A percentile compares a stretch with the other conserved stretches of the same genome.
Conservation (phyloP, 306 rosid genomes). For the Fragaria nilgerrensis region DNA sequence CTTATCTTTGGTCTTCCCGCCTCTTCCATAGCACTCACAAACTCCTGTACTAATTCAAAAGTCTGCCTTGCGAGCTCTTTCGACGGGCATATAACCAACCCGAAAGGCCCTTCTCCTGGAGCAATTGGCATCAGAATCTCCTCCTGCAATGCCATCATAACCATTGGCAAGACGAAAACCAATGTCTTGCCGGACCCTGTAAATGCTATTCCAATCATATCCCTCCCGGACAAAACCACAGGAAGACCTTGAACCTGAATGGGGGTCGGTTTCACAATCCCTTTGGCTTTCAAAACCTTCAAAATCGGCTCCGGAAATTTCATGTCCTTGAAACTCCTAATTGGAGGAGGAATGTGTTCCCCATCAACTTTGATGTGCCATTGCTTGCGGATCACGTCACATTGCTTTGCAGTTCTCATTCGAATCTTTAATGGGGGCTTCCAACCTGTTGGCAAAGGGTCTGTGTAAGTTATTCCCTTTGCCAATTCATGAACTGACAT, state of each 20-base stretch:
- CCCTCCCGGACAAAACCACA: conserved; percentile 78
- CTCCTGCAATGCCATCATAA: conserved; percentile 90
- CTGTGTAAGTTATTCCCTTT: conserved; percentile 77
- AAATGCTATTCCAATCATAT: conserved; percentile 95
- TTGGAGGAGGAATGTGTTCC: conserved; percentile 65
- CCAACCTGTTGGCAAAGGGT: conserved; percentile 91
- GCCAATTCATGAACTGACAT: conserved; percentile 92
- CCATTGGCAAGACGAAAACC: conserved; percentile 88
- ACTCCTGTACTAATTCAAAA: conserved; percentile 76
- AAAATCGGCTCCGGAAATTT: conserved; percentile 80
- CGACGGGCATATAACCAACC: conserved; percentile 77
- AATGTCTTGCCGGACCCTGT: conserved; percentile 91
- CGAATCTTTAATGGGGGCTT: conserved; percentile 80
- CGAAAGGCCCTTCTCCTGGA: conserved; percentile 93
- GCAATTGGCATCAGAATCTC: conserved; percentile 89
- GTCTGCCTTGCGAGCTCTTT: conserved; percentile 96
- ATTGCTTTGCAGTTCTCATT: conserved; percentile 50
- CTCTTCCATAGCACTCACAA: conserved; percentile 66
- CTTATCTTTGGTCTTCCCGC: conserved; percentile 87
- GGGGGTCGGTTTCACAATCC: conserved; percentile 91
- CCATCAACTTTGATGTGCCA: conserved; percentile 94
- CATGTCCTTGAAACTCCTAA: conserved; percentile 88
- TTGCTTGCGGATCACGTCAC: conserved; percentile 73
- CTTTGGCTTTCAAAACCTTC: conserved; percentile 69
- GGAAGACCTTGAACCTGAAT: conserved; percentile 98